A percentile compares a stretch with the other conserved stretches of the same genome.
These are phyloP conservation scores for Trametes cubensis DNA, from an alignment of 768 basidiomycete genomes.

Conservation along the genomic window DNA sequence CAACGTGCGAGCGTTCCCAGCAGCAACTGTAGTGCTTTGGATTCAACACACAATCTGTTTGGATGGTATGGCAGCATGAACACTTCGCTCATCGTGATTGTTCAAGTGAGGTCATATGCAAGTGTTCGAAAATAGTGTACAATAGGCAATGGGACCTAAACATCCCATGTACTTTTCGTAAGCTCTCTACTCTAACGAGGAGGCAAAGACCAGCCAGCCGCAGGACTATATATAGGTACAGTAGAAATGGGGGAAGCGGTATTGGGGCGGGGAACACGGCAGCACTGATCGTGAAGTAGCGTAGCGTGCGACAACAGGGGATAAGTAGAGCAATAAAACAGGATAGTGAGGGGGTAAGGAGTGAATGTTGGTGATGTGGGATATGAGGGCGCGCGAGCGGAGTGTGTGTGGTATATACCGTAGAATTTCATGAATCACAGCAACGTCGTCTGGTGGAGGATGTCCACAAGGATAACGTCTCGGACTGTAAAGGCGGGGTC, in stretches of 20 bases:
- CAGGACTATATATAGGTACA: conserved; percentile 15
- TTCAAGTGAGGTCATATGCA: background rate
- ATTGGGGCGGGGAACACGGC: background rate
- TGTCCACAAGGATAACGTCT: conserved; percentile 30
- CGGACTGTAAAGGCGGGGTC: conserved; percentile 26
- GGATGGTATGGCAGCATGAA: too few species aligned
- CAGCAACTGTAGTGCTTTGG: too few species aligned
- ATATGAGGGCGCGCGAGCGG: too few species aligned
- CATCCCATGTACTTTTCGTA: background rate
- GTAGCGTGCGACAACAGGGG: background rate
- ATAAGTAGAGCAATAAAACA: conserved; percentile 24
- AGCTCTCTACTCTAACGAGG: conserved; percentile 3
- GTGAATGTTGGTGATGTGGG: background rate
- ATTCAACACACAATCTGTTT: too few species aligned
- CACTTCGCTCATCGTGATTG: too few species aligned
- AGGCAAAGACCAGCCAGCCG: background rate
- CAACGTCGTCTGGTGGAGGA: conserved; percentile 24
- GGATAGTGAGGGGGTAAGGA: background rate
- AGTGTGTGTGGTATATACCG: too few species aligned
- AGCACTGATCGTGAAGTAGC: background rate
- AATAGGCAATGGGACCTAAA: background rate
- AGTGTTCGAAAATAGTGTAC: background rate
- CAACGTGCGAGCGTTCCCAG: too few species aligned
- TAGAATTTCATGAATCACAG: background rate
- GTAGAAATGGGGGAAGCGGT: background rate